Evolutionary conservation across 306 rosid genomes (phyloP), one percentile per base, ranked within the genome.

Genomic region (Quercus ilex): DNA sequence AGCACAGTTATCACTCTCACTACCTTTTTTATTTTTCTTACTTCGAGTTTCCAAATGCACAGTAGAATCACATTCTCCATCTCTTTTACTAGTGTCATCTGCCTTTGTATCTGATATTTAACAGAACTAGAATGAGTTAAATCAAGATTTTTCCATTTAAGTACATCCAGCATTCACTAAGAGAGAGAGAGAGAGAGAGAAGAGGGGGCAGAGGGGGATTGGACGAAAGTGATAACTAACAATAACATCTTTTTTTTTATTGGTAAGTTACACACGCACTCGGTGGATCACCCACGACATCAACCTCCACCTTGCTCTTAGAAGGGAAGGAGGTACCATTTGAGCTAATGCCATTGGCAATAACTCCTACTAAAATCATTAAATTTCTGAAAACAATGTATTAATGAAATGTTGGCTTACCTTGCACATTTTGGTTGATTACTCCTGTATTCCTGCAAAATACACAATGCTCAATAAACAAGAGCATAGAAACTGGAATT

Each of bases 381-480:
- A 64, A 6, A 64, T 30, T 30, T 63, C n/a, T 55, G 28, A 70
- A 14, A 62, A 2, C 12, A n/a, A 43, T 9, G 20, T 19, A 53
- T 74, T 28, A 3, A 46, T 55, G 33, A 57, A 80, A 79, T 72
- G 72, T 19, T 60, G 62, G 75, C 80, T 56, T 83, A 94, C 98
- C 94, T 83, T 74, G 87, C 74, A 77, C 89, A 55, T 80, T 83
- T 41, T 85, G 86, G 74, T 46, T 56, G 60, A 64, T 76, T 60
- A 75, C 64, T 69, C 51, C 72, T 77, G 88, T 11, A 67, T 77
- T 79, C 75, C 91, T 87, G 82, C 87, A 87, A 43, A 74, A 38
- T 80, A 75, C 63, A 85, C 23, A 63, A 77, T 69, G 57, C 38
- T 74, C 74, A 76, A 78, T 62, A 52, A 74, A 43, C 76, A 63